Evolutionary conservation across 371 early-diverging fungal genomes (phyloP).

Genomic region (Mucor circinelloides): DNA sequence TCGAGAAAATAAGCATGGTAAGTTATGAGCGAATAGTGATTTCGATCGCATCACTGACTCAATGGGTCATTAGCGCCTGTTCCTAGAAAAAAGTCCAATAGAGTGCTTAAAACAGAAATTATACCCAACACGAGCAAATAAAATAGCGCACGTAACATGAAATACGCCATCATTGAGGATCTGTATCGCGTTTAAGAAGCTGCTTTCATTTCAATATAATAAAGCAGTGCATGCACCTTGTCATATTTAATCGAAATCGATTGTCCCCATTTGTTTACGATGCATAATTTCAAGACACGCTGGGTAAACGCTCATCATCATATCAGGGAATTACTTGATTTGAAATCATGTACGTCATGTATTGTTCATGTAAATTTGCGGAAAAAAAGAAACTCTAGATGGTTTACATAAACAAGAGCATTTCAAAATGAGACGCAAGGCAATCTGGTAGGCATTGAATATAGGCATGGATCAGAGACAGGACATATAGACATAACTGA

Average conservation of each 20-base stretch:
- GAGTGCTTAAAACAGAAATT: constrained; percentile 74
- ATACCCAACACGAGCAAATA: constrained; percentile 16
- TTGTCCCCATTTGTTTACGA: background rate
- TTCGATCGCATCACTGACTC: background rate
- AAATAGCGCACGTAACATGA: background rate
- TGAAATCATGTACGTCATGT: background rate
- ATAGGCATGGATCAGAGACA: too few relatives aligned
- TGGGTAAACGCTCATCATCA: background rate
- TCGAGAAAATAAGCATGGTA: constrained; percentile 86
- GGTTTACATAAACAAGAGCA: background rate
- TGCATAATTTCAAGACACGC: background rate
- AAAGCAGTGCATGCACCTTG: background rate
- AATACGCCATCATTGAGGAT: too few relatives aligned
- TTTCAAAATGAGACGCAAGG: background rate
- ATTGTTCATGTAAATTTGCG: background rate
- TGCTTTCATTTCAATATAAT: background rate
- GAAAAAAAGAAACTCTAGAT: background rate
- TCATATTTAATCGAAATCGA: background rate
- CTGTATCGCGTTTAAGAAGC: too few relatives aligned
- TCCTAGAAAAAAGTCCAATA: constrained; percentile 83
- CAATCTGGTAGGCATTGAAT: background rate
- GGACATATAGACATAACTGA: background rate
- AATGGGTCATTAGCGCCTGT: constrained; percentile 66
- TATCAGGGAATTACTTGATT: background rate
- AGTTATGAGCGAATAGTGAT: background rate